Conservation (phyloP, 768 basidiomycete species). For the Tulasnella sp. region DNA sequence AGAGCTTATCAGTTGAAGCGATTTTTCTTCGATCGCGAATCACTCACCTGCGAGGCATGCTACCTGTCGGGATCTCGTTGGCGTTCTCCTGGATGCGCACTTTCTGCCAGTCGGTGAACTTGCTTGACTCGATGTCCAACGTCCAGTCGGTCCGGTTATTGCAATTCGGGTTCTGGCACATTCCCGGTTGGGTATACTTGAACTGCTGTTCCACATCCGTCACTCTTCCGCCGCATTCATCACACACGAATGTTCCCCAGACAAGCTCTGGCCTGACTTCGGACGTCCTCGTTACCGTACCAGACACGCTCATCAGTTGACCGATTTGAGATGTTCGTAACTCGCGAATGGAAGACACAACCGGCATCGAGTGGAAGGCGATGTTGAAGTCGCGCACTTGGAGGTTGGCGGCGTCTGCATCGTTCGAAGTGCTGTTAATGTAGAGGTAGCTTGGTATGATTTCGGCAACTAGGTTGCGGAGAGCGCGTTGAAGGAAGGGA, state of each 20-base stretch:
- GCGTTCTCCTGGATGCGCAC: constrained; percentile 98
- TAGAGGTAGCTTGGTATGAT: constrained; percentile 94
- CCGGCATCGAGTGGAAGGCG: constrained; percentile 90
- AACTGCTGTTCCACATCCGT: constrained; percentile 98
- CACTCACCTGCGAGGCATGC: constrained; percentile 76
- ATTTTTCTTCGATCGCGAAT: neutral
- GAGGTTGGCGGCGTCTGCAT: constrained; percentile 80
- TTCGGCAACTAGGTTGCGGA: constrained; percentile 83
- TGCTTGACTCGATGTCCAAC: constrained; percentile 90
- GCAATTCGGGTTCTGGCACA: constrained; percentile 94
- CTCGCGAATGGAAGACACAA: constrained; percentile 92
- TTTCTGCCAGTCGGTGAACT: constrained; percentile 99
- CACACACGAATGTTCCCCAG: constrained; percentile 89
- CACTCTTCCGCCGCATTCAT: constrained; percentile 78
- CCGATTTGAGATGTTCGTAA: constrained; percentile 92
- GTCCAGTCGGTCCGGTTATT: constrained; percentile 89
- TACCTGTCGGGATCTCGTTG: constrained; percentile 96
- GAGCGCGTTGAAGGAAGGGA: constrained; percentile 86
- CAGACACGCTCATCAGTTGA: constrained; percentile 89
- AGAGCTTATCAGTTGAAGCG: neutral
- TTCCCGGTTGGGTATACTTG: constrained; percentile 96
- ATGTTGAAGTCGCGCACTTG: constrained; percentile 91
- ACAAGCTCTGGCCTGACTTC: constrained; percentile 95
- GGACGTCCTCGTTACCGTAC: constrained; percentile 94
- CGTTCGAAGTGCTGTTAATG: constrained; percentile 84